Base-by-base conservation (phyloP, 768 basidiomycete genomes). In the Mycena kentingensis region DNA sequence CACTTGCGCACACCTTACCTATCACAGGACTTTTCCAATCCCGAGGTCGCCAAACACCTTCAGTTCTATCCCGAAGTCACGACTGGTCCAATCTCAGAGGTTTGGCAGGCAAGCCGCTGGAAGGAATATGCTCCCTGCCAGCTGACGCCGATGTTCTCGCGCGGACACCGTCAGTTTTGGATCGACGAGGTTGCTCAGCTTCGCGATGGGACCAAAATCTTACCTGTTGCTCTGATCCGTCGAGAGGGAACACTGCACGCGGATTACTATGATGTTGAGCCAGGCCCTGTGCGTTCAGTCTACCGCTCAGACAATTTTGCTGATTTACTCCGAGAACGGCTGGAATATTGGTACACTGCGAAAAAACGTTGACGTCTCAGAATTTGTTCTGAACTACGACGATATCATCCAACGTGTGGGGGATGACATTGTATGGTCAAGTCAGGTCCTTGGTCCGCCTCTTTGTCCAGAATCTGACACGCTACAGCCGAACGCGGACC, bases 401-500 rank as follows among this genome's bases (percentile, higher is more conserved):
- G n/a, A n/a, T n/a, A n/a, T n/a, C n/a, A n/a, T 13, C 31, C 34
- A 16, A 67, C 34, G 22, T 18, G 2, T 31, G 3, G 29, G 39
- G 10, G 19, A 36, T 37, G n/a, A 28, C 5, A 21, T 53, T 2
- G 42, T 39, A 8, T 31, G 18, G 39, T 55, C 43, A 52, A 58
- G 12, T 15, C 27, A 3, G 60, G 50, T 47, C 56, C 64, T 2
- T 52, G 68, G 7, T 64, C 63, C 1, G 3, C 7, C 24, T 51
- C 10, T 68, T 67, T 68, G 42, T 69, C 13, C 45, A 46, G 4
- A 24, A 31, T 22, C 35, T 55, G n/a, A n/a, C n/a, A 53, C 51
- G 18, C 35, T 60, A 24, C 49, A 54, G 1, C 49, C 5, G 51
- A 55, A 51, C 32, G 51, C 52, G 37, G 63, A 22, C 15, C 24